Evolutionary conservation across 768 basidiomycete genomes (phyloP), one percentile per base, ranked within the genome.

Genomic region (Pleurotus eryngii): DNA sequence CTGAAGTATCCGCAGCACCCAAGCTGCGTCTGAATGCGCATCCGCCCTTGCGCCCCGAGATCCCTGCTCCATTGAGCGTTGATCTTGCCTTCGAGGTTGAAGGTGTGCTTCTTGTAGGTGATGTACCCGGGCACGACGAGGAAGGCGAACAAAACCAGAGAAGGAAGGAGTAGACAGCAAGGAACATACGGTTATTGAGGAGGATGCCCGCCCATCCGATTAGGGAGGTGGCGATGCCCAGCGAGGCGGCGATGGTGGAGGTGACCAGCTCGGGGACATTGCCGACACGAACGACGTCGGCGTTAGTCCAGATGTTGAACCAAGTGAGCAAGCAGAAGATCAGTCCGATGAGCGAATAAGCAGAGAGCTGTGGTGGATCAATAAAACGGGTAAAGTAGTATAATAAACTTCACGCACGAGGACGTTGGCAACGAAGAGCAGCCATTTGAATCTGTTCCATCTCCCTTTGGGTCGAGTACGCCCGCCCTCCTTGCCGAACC

Each of bases 361-460:
- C 61, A 14, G 85, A 75, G 55, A 90, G 76, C 70, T 74, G 27
- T 4, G 42, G 12, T 14, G 8, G 20, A 40, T 49, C 15, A 26
- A 45, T 47, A 45, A 50, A 35, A 43, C 26, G 26, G 27, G 39
- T 43, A 37, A 38, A 49, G 40, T 7, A 35, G 39, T 26, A 56
- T 46, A 48, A 37, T 57, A 46, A 57, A 55, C 8, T 35, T 2
- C n/a, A 64, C 74, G 43, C 54, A 76, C 77, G 30, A 85, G 37
- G 30, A 76, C 64, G 65, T 92, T 93, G 48, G 87, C 74, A 48
- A 82, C 46, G 68, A 93, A 87, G 4, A 94, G 69, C 11, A 79
- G 72, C 90, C 90, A 92, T 68, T 95, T 94, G 80, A 93, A 94
- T 60, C 76, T 81, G 66, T 85, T 93, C 92, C 92, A 95, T 11